phyloP scores from a whole-genome alignment of 805 yeast species.

The Monosporozyma siamensis region DNA sequence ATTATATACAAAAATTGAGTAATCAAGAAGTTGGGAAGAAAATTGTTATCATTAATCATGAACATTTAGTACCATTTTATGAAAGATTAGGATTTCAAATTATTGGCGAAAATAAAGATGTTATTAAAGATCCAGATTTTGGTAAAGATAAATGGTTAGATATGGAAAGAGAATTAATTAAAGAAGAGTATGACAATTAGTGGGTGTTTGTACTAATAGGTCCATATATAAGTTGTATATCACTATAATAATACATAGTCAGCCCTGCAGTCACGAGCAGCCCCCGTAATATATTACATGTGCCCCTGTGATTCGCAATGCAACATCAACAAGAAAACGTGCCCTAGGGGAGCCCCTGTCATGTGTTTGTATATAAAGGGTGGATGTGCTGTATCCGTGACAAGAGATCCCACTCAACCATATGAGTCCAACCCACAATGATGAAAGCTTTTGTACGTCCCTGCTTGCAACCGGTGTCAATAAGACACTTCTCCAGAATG shows the following conservation, averaged over 20 bases:
- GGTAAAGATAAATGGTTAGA: constrained; percentile 27
- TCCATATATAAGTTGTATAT: not conserved
- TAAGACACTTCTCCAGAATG: not conserved
- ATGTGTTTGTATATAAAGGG: too few relatives aligned
- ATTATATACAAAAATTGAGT: constrained; percentile 80
- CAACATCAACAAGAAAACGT: too few relatives aligned
- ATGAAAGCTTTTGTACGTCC: not conserved
- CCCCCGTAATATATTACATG: too few relatives aligned
- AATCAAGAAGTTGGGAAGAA: constrained; percentile 80
- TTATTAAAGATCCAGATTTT: constrained; percentile 24
- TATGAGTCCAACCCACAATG: too few relatives aligned
- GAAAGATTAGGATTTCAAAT: constrained; percentile 71
- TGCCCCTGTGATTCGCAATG: too few relatives aligned
- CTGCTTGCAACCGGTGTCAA: not conserved
- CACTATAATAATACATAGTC: not conserved
- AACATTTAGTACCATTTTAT: constrained; percentile 63
- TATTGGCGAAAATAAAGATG: constrained; percentile 42
- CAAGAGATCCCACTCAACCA: not conserved
- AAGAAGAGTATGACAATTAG: constrained; percentile 29
- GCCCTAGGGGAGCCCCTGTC: too few relatives aligned
- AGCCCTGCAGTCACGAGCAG: too few relatives aligned
- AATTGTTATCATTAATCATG: constrained; percentile 66
- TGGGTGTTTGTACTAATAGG: too few relatives aligned
- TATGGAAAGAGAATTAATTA: constrained; percentile 31
- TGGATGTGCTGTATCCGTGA: not conserved